Evolutionary conservation across 305 asterid genomes (phyloP).

Genomic region (Solanum hybrid): DNA sequence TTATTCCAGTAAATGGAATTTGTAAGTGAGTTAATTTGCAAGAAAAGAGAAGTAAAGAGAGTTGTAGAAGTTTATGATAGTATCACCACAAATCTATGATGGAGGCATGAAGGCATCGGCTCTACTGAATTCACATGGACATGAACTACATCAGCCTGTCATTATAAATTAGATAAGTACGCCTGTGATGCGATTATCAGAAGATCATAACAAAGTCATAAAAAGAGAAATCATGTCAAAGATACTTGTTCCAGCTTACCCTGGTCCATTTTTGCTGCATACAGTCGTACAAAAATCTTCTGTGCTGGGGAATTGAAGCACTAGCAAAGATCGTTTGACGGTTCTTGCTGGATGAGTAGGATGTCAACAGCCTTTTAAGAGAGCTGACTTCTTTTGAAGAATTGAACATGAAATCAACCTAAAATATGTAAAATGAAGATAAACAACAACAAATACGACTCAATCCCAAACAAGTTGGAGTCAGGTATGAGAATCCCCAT

Average conservation of each 20-base stretch:
- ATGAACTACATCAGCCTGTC: slow-evolving; percentile 67
- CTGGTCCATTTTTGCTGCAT: slow-evolving; percentile 94
- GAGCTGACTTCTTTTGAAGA: slow-evolving; percentile 73
- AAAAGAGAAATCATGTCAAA: slow-evolving; percentile 2
- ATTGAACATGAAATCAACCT: slow-evolving; percentile 93
- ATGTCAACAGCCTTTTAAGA: slow-evolving; percentile 72
- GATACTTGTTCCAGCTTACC: slow-evolving; percentile 29
- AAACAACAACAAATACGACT: background rate
- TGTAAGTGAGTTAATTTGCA: background rate
- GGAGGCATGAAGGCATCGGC: slow-evolving; percentile 84
- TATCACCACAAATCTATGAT: slow-evolving; percentile 86
- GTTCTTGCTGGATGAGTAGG: slow-evolving; percentile 54
- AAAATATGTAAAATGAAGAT: slow-evolving; percentile 7
- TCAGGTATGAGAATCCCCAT: background rate
- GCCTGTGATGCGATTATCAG: slow-evolving; percentile 11
- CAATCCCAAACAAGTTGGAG: background rate
- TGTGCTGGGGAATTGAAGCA: slow-evolving; percentile 84
- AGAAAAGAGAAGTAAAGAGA: background rate
- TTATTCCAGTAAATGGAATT: background rate
- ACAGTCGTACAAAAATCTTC: slow-evolving; percentile 68
- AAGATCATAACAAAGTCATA: slow-evolving; percentile 5
- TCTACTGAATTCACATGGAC: slow-evolving; percentile 67
- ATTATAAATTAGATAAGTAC: slow-evolving; percentile 19
- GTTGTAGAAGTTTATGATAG: background rate
- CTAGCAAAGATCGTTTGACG: slow-evolving; percentile 88